Evolutionary conservation across 441 rosid genomes (phyloP), one percentile per base, ranked within the genome.

Genomic region (Aleurites moluccanus): DNA sequence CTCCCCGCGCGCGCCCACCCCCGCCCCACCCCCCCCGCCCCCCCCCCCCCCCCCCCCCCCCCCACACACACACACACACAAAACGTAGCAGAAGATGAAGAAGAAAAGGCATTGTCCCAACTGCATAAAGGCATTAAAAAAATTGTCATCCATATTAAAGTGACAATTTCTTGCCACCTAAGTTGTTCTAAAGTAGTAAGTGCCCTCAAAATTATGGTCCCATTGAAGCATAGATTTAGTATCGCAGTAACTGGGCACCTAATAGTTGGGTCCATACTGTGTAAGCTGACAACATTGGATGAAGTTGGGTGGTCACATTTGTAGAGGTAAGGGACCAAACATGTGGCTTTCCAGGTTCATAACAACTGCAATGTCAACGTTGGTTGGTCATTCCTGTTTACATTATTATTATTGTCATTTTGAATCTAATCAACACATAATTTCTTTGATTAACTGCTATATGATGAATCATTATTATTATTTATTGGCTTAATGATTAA

Each of bases 271-370:
- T 28, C 71, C 71, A 15, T 52, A 57, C 64, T 27, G 13, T 50
- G 27, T 61, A 35, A 63, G 72, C 64, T 28, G 49, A 42, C 60
- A 21, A 38, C 67, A 44, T 13, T 15, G 35, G 64, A 56, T 60
- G 73, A 59, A 47, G 68, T 57, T 21, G 73, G 68, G 67, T 60
- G n/a, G 68, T 75, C 66, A 27, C 57, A n/a, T 61, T 6, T 28
- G 64, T 10, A 10, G 20, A 50, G 7, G n/a, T 16, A 1, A 45
- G 45, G 71, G 44, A 38, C 27, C 70, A 2, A 67, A 23, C 1
- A 16, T 10, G 18, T 11, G 18, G 16, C 55, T 16, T 28, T 44
- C 28, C 30, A 45, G 21, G 56, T 3, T 28, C 38, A 27, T 28
- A 27, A 28, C 60, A 28, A 21, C 10, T 53, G 13, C 30, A n/a